Conservation (phyloP, 441 rosid genomes). For the Populus hybrid region DNA sequence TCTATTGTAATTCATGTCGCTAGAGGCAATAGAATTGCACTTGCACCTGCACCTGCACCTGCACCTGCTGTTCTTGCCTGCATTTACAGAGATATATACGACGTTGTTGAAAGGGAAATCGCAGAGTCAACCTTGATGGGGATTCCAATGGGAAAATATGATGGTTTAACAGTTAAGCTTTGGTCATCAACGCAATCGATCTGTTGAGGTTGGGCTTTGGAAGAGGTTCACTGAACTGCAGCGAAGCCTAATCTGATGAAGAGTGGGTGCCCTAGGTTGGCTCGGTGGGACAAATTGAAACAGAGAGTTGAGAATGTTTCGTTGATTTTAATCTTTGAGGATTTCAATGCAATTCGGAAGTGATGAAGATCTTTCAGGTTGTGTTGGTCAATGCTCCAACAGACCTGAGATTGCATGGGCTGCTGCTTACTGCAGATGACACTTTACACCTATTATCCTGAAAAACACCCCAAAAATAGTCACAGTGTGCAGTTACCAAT, state of each 20-base stretch:
- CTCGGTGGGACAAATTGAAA: slow-evolving; percentile 25
- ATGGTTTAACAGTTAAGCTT: slow-evolving; percentile 6
- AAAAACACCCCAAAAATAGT: too few relatives aligned
- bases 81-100: slow-evolving; percentile 37
- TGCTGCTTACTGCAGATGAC: too few relatives aligned
- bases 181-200: slow-evolving; percentile 38
- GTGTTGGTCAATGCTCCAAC: not conserved
- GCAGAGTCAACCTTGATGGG: not conserved
- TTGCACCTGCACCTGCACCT: slow-evolving; percentile 40
- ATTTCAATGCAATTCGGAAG: slow-evolving; percentile 51
- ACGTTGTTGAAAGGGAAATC: slow-evolving; percentile 18
- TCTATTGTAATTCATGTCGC: too few relatives aligned
- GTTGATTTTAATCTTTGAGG: slow-evolving; percentile 22
- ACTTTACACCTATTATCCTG: too few relatives aligned
- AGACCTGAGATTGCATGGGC: slow-evolving; percentile 24
- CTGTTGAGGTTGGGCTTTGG: slow-evolving; percentile 56
- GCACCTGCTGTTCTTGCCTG: slow-evolving; percentile 46
- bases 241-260: slow-evolving; percentile 20
- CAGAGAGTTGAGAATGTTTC: slow-evolving; percentile 13
- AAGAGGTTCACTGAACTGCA: slow-evolving; percentile 21
- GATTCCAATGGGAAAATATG: not conserved
- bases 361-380: slow-evolving; percentile 48
- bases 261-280: slow-evolving; percentile 32
- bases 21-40: not conserved
- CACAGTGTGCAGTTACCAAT: too few relatives aligned